These are phyloP conservation scores for Cryptococcus sp. DNA, from an alignment of 1,284 basidiomycete genomes.

Conservation along the genomic window DNA sequence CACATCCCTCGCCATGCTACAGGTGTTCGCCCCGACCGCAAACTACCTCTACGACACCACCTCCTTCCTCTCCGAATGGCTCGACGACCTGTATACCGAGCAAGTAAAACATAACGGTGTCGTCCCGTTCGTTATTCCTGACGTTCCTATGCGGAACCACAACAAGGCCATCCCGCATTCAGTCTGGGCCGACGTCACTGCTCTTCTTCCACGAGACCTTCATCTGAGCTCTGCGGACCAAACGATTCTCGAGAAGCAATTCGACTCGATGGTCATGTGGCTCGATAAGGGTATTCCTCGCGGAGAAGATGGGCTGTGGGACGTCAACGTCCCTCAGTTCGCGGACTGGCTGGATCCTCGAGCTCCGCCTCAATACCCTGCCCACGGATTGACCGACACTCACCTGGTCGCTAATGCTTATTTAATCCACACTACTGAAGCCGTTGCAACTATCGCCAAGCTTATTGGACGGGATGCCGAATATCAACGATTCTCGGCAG, in stretches of 20 bases:
- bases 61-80: slow-evolving; percentile 34
- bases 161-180: slow-evolving; percentile 18
- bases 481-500: slow-evolving; percentile 16
- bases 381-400: slow-evolving; percentile 30
- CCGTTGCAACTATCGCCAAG: slow-evolving; percentile 27
- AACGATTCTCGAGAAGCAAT: slow-evolving; percentile 26
- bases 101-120: slow-evolving; percentile 25
- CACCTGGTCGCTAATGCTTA: slow-evolving; percentile 38
- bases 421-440: slow-evolving; percentile 29
- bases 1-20: too few relatives aligned
- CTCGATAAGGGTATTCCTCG: slow-evolving; percentile 37
- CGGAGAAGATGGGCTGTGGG: slow-evolving; percentile 26
- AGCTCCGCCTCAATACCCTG: slow-evolving; percentile 31
- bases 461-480: slow-evolving; percentile 26
- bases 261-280: slow-evolving; percentile 37
- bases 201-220: slow-evolving; percentile 35
- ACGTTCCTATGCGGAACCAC: slow-evolving; percentile 13
- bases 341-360: slow-evolving; percentile 46
- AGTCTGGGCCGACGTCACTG: slow-evolving; percentile 37
- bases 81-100: slow-evolving; percentile 36
- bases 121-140: slow-evolving; percentile 35
- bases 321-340: slow-evolving; percentile 17
- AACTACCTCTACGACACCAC: slow-evolving; percentile 38
- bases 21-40: slow-evolving; percentile 39
- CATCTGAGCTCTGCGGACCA: slow-evolving; percentile 30